These are phyloP conservation scores for Lecanicillium sp. DNA, from an alignment of 2,329 filamentous ascomycete genomes.

Conservation along the genomic window DNA sequence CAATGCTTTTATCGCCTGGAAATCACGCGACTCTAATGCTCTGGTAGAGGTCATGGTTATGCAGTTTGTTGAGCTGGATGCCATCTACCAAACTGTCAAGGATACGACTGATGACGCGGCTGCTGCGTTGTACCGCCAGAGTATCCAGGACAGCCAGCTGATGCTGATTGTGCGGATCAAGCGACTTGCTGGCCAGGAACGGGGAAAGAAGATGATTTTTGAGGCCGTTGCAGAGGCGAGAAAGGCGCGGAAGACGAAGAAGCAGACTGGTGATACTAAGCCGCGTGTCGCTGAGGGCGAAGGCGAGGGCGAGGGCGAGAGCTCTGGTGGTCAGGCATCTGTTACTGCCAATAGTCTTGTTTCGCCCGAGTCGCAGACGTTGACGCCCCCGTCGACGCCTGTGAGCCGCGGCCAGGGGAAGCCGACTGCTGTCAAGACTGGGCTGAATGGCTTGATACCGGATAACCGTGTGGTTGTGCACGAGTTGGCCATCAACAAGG, in stretches of 20 bases:
- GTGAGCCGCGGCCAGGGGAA: constrained; percentile 30
- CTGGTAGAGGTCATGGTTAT: constrained; percentile 79
- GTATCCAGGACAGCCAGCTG: constrained; percentile 73
- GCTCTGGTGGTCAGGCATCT: constrained; percentile 27
- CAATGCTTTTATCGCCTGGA: constrained; percentile 77
- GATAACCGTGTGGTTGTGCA: constrained; percentile 70
- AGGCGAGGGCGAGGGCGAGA: too few relatives aligned
- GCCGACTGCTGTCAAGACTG: constrained; percentile 27
- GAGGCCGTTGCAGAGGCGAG: constrained; percentile 67
- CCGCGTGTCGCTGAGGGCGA: constrained; percentile 58
- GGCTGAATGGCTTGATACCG: constrained; percentile 50
- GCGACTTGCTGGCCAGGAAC: constrained; percentile 62
- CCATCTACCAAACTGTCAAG: constrained; percentile 76
- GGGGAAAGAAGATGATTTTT: constrained; percentile 64
- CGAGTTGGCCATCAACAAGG: constrained; percentile 70
- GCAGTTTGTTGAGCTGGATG: constrained; percentile 76
- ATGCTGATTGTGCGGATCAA: constrained; percentile 74
- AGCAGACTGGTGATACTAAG: constrained; percentile 60
- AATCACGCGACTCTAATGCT: constrained; percentile 68
- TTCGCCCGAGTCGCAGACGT: constrained; percentile 36
- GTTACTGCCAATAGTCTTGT: constrained; percentile 28
- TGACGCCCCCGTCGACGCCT: constrained; percentile 46
- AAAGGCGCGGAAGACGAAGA: constrained; percentile 54
- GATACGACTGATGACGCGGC: constrained; percentile 67
- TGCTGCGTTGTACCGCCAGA: constrained; percentile 67